A percentile compares a stretch with the other conserved stretches of the same genome.
phyloP scores from a whole-genome alignment of 2,329 filamentous ascomycete species.

The Trichoderma sp. region DNA sequence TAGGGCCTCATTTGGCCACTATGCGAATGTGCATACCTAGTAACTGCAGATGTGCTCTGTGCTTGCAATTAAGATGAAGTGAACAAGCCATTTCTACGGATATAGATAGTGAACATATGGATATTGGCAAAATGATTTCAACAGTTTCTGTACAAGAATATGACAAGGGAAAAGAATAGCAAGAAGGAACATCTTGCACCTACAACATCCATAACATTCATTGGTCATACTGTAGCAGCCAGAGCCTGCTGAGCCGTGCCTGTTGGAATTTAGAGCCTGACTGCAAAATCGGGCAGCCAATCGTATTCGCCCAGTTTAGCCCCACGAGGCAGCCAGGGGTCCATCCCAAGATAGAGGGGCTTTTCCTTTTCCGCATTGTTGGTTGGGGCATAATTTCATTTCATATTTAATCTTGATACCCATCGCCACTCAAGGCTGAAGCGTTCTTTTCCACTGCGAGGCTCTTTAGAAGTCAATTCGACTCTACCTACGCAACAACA shows the following conservation, averaged over 20 bases:
- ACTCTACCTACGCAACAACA: background rate
- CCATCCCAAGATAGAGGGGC: background rate
- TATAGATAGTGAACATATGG: background rate
- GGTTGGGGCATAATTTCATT: constrained; percentile 1
- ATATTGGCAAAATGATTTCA: background rate
- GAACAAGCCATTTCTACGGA: background rate
- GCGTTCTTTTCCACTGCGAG: background rate
- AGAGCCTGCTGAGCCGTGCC: background rate
- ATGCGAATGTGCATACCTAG: background rate
- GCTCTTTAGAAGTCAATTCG: background rate
- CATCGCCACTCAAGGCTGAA: constrained; percentile 7
- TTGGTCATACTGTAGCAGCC: background rate
- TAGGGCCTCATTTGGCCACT: constrained; percentile 13
- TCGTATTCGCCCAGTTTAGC: background rate
- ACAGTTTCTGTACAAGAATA: background rate
- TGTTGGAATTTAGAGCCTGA: background rate
- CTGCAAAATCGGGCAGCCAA: background rate
- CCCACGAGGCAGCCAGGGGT: background rate
- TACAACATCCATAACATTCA: background rate
- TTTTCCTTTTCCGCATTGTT: background rate
- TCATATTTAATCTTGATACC: constrained; percentile 15
- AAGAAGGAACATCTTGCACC: background rate
- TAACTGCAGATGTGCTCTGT: background rate
- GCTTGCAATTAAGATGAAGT: background rate
- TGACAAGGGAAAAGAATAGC: background rate